phyloP scores from a whole-genome alignment of 1,284 basidiomycete genomes.

The Ceratobasidium sp. region DNA sequence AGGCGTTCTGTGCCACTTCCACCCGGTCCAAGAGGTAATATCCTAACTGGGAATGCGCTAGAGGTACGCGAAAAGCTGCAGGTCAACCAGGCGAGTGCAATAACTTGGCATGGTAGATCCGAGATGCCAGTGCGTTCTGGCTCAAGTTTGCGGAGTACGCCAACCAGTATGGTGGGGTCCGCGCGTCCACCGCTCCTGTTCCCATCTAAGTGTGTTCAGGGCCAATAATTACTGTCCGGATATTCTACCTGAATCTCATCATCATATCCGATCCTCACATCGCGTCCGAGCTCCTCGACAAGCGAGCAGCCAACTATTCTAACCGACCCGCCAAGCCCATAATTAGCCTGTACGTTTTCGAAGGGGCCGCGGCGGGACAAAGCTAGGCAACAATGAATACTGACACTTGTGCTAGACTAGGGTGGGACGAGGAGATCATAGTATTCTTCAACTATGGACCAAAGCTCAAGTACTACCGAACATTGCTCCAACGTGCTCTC shows the following conservation, averaged over 20 bases:
- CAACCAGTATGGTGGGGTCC: slow-evolving; percentile 5
- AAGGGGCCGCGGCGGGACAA: not conserved
- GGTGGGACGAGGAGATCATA: slow-evolving; percentile 3
- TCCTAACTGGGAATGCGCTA: slow-evolving; percentile 22
- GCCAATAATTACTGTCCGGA: not conserved
- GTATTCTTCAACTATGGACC: not conserved
- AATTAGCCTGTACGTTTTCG: slow-evolving; percentile 10
- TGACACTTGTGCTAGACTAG: not conserved
- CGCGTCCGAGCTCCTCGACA: not conserved
- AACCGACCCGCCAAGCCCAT: not conserved
- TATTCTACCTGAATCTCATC: not conserved
- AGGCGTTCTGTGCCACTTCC: slow-evolving; percentile 19
- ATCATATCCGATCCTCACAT: not conserved
- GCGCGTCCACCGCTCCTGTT: not conserved
- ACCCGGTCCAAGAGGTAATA: slow-evolving; percentile 11
- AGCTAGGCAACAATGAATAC: not conserved
- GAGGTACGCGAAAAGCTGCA: not conserved
- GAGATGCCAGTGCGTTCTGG: not conserved
- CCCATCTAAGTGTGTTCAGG: not conserved
- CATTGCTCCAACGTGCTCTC: slow-evolving; percentile 1
- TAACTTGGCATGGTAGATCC: not conserved
- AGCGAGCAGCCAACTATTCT: slow-evolving; percentile 17
- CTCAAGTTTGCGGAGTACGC: slow-evolving; percentile 1
- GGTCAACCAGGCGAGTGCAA: not conserved
- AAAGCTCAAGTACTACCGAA: not conserved